Evolutionary conservation across 2,329 filamentous ascomycete species (phyloP).

Genomic region (Dothidotthia symphoricarpi): DNA sequence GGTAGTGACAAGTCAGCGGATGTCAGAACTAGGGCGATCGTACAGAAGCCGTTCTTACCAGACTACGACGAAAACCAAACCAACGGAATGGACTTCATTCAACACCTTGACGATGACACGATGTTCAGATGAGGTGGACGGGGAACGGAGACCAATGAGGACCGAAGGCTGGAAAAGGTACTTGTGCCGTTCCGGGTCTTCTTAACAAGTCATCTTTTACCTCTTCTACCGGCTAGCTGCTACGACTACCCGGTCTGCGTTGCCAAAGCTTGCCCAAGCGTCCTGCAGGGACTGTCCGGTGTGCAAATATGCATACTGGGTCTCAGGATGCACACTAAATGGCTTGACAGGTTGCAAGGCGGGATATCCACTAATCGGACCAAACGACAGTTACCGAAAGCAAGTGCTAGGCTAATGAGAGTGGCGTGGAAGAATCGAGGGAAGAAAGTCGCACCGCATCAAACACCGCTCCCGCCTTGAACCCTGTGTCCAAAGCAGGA

Average conservation of each 20-base stretch:
- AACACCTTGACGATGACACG: not conserved
- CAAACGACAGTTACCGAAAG: slow-evolving; percentile 20
- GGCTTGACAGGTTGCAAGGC: slow-evolving; percentile 21
- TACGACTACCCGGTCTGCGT: slow-evolving; percentile 27
- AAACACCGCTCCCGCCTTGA: slow-evolving; percentile 32
- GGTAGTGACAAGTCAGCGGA: slow-evolving; percentile 20
- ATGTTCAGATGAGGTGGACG: slow-evolving; percentile 1
- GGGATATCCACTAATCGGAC: slow-evolving; percentile 19
- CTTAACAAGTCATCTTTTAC: slow-evolving; percentile 18
- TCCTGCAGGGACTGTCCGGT: slow-evolving; percentile 32
- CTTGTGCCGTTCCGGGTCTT: slow-evolving; percentile 17
- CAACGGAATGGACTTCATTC: not conserved
- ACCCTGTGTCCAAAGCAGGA: slow-evolving; percentile 26
- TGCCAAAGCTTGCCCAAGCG: slow-evolving; percentile 35
- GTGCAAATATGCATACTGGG: slow-evolving; percentile 24
- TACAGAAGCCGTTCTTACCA: slow-evolving; percentile 4
- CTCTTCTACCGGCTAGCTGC: slow-evolving; percentile 21
- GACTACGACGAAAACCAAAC: not conserved
- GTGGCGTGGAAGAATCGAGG: slow-evolving; percentile 35
- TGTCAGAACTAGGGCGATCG: slow-evolving; percentile 5
- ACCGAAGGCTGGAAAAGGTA: slow-evolving; percentile 12
- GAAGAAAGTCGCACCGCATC: slow-evolving; percentile 34
- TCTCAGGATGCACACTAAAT: slow-evolving; percentile 28
- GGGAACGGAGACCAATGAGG: slow-evolving; percentile 6
- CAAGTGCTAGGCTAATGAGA: slow-evolving; percentile 19